Conservation (phyloP, 2,329 filamentous ascomycete species). For the Venturia carpophila region DNA sequence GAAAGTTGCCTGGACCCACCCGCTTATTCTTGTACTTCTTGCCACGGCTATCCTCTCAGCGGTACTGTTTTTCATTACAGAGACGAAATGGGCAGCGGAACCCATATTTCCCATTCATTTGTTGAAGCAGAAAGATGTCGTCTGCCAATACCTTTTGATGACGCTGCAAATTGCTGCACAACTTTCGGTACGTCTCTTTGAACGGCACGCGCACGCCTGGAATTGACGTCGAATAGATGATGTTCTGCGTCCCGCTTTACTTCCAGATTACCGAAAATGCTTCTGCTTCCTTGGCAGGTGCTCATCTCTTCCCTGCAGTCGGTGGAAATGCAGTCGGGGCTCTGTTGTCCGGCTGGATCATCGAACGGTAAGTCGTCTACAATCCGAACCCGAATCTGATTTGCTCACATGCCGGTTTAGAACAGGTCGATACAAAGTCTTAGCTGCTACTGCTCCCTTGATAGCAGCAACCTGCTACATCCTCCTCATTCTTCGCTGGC, state of each 20-base stretch:
- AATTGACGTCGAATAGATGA: constrained; percentile 10
- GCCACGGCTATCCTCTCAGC: constrained; percentile 26
- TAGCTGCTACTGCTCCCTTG: constrained; percentile 45
- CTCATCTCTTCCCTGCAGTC: constrained; percentile 60
- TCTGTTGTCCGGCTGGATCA: constrained; percentile 50
- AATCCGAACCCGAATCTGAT: background rate
- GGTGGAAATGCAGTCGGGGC: constrained; percentile 59
- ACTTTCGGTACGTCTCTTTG: constrained; percentile 38
- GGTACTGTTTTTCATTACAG: constrained; percentile 28
- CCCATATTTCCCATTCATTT: constrained; percentile 53
- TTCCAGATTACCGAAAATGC: constrained; percentile 56
- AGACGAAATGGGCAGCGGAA: constrained; percentile 41
- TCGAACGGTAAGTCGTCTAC: constrained; percentile 35
- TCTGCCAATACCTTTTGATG: constrained; percentile 47
- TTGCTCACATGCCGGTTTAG: constrained; percentile 25
- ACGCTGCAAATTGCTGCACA: constrained; percentile 51
- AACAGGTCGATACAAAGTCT: constrained; percentile 52
- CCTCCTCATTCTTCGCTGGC: constrained; percentile 50
- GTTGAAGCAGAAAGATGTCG: constrained; percentile 44
- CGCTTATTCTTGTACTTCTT: constrained; percentile 29
- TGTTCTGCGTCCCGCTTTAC: constrained; percentile 47
- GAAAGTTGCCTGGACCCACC: constrained; percentile 33
- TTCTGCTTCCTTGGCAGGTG: constrained; percentile 50
- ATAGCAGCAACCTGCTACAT: constrained; percentile 45
- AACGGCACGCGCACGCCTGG: background rate